Base-by-base conservation (phyloP, 331 rosid species). In the Malus hybrid region DNA sequence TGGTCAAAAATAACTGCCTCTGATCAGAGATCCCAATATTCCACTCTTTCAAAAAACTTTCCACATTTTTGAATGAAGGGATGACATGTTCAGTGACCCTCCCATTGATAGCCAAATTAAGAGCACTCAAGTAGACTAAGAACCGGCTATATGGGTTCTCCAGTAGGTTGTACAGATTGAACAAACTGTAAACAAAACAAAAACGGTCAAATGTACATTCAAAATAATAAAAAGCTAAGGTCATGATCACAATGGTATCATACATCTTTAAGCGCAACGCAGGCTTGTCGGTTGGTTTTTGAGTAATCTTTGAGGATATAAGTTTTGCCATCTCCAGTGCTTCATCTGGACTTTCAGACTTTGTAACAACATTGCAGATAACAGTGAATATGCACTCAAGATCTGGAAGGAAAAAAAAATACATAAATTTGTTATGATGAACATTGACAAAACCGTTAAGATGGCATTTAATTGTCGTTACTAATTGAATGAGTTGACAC, bases 1-100 rank as follows among this genome's bases (percentile, higher is more conserved):
- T 74, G 44, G 90, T 42, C 16, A 92, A 96, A 80, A 87, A 90
- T 71, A 94, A 89, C 44, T 84, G 87, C 64, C 97, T 88, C 80
- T 88, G 88, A 56, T 94, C 97, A n/a, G 75, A 79, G 52, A 83
- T 65, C 75, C 92, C 97, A 78, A 94, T 73, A 84, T 87, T 85
- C 99, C 97, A 92, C 80, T 94, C 97, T 83, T 89, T 92, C 90
- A 92, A 85, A 79, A 90, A 92, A 86, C 87, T 87, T 34, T 94
- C 99, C 10, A 90, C 89, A 79, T 87, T 89, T 77, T 83, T 83
- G 75, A 92, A 87, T 36, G 99, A 87, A 67, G 92, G 96, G 44
- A 92, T 64, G 6, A 94, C 80, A 60, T 81, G 81, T 48, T 90
- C 96, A 28, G 97, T 86, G 79, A 83, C 97, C 88, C 89, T 94